These are phyloP conservation scores for Fusarium fracticaudum DNA, from an alignment of 2,329 filamentous ascomycete species.

Conservation along the genomic window DNA sequence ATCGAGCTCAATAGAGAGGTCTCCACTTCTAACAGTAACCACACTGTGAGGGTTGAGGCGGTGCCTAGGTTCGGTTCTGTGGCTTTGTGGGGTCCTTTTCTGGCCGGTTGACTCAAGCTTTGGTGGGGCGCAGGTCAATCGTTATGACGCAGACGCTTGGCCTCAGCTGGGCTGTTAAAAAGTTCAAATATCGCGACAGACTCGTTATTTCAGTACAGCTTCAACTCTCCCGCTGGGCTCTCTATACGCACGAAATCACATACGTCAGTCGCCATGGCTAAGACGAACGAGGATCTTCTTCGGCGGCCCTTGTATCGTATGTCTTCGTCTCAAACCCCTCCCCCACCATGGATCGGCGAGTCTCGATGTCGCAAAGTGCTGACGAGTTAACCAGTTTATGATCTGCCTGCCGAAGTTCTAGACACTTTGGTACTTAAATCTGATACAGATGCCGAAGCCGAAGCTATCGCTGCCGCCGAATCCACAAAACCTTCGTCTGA, in stretches of 20 bases:
- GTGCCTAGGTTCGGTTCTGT: neutral
- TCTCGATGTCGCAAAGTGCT: slow-evolving; percentile 17
- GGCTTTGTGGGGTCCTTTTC: neutral
- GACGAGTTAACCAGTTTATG: slow-evolving; percentile 69
- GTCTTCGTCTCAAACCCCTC: slow-evolving; percentile 9
- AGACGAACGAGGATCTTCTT: slow-evolving; percentile 57
- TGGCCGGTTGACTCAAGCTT: slow-evolving; percentile 37
- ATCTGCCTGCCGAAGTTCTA: slow-evolving; percentile 80
- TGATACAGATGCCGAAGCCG: slow-evolving; percentile 43
- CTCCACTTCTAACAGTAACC: neutral
- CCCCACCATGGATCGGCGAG: slow-evolving; percentile 17
- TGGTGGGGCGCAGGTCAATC: slow-evolving; percentile 7
- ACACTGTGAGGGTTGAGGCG: neutral
- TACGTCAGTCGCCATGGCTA: slow-evolving; percentile 45
- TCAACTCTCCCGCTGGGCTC: neutral
- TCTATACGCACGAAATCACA: neutral
- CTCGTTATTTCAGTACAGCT: neutral
- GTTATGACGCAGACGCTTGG: slow-evolving; percentile 31
- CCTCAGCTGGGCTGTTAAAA: slow-evolving; percentile 2
- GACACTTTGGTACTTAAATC: slow-evolving; percentile 66
- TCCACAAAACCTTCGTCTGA: slow-evolving; percentile 42
- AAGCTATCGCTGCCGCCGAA: slow-evolving; percentile 31
- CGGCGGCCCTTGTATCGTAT: slow-evolving; percentile 63
- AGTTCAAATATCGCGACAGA: slow-evolving; percentile 27
- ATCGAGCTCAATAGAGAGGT: neutral